Percentiles rank a stretch among this genome's conserved stretches.
phyloP scores from a whole-genome alignment of 1,284 basidiomycete species.

The Leccinum angustisporum region DNA sequence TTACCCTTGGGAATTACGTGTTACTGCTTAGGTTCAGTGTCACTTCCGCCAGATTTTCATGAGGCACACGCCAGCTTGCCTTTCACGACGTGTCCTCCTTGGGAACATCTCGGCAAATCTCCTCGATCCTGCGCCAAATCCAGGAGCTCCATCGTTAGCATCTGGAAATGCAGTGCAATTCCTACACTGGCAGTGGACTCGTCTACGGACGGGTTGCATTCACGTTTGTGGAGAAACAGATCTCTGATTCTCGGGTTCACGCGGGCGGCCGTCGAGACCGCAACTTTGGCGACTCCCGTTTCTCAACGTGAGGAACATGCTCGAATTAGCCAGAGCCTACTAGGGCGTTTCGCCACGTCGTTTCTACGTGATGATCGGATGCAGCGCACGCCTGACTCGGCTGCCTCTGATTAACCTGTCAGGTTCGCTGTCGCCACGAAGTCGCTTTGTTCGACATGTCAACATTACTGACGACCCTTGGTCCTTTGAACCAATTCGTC shows the following conservation, averaged over 20 bases:
- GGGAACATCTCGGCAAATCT: constrained; percentile 31
- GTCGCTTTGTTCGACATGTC: constrained; percentile 7
- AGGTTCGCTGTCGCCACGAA: constrained; percentile 1
- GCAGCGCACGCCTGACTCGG: neutral
- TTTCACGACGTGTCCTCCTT: constrained; percentile 20
- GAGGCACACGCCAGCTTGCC: constrained; percentile 4
- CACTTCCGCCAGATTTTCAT: constrained; percentile 32
- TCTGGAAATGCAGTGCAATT: constrained; percentile 2
- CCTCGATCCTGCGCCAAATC: constrained; percentile 1
- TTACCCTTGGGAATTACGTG: constrained; percentile 20
- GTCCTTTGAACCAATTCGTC: constrained; percentile 3
- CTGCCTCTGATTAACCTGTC: neutral
- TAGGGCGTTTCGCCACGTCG: neutral
- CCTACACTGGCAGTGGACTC: constrained; percentile 2
- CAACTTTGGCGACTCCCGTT: constrained; percentile 15
- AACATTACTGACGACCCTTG: constrained; percentile 5
- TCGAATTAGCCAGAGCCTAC: neutral
- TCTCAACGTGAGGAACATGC: constrained; percentile 2
- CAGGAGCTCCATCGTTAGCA: constrained; percentile 5
- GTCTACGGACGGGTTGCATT: constrained; percentile 1
- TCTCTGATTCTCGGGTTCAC: constrained; percentile 25
- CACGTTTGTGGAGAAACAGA: constrained; percentile 2
- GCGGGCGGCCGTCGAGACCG: constrained; percentile 14
- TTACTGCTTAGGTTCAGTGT: neutral
- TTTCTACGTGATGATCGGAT: constrained; percentile 5